Evolutionary conservation across 78 protist genomes (phyloP).

Genomic region (Dictyostelium brefeldianum): DNA sequence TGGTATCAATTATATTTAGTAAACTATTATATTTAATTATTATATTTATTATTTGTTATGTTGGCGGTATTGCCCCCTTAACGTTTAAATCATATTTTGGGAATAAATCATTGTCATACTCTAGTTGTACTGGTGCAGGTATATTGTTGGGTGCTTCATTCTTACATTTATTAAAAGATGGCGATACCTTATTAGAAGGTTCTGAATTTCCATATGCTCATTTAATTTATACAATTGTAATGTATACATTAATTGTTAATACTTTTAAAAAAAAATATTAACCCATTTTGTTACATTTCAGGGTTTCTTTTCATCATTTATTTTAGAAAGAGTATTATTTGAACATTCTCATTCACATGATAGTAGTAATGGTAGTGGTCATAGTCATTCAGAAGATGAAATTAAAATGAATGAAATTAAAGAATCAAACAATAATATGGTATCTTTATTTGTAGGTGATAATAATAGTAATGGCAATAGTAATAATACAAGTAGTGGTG

Average conservation of each 20-base stretch:
- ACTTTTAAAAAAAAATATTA: no score
- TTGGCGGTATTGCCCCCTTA: no score
- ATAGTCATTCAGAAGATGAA: not conserved
- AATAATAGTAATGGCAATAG: no score
- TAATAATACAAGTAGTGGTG: no score
- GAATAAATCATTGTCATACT: not conserved
- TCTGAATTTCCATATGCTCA: not conserved
- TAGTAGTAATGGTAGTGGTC: not conserved
- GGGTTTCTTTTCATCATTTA: slow-evolving; percentile 15
- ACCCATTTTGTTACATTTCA: no score
- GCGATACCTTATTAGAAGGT: not conserved
- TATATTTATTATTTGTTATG: no score
- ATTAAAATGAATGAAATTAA: not conserved
- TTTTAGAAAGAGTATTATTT: slow-evolving; percentile 15
- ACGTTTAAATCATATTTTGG: no score
- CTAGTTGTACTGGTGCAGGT: not conserved
- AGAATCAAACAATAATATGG: not conserved
- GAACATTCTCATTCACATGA: not conserved
- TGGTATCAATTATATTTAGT: no score
- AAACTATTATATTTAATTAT: no score
- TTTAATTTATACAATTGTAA: not conserved
- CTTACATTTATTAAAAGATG: not conserved
- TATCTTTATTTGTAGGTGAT: no score
- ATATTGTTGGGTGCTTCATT: not conserved
- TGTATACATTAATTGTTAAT: no score